Conservation (phyloP, 495 filamentous ascomycete genomes). For the Penicillium crystallinum region DNA sequence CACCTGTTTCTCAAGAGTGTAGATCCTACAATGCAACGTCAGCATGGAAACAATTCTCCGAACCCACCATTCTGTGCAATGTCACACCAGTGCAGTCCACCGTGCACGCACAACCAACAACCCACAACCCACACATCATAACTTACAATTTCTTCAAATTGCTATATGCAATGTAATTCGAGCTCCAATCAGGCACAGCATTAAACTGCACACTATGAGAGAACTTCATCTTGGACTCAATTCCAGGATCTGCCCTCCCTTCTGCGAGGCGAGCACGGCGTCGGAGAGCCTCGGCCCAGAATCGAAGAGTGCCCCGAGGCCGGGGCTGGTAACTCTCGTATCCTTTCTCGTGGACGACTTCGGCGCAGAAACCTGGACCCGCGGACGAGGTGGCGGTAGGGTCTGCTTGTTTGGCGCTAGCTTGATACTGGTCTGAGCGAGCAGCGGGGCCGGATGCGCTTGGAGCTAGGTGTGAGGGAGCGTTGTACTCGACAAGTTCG, state of each 20-base stretch:
- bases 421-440: constrained; percentile 1
- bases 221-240: constrained; percentile 90
- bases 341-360: constrained; percentile 14
- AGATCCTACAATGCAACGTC: constrained; percentile 60
- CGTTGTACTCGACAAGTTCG: constrained; percentile 36
- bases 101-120: constrained; percentile 1
- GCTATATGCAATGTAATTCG: constrained; percentile 94
- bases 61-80: constrained; percentile 17
- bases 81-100: constrained; percentile 20
- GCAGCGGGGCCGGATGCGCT: constrained; percentile 1
- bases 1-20: constrained; percentile 77
- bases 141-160: constrained; percentile 97
- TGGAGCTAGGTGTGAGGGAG: constrained; percentile 14
- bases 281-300: constrained; percentile 39
- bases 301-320: constrained; percentile 24
- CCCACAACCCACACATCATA: not conserved
- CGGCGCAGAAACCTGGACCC: not conserved
- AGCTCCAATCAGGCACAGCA: constrained; percentile 97
- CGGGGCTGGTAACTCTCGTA: constrained; percentile 3
- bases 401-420: constrained; percentile 1
- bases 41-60: constrained; percentile 17
- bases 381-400: constrained; percentile 14
- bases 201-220: constrained; percentile 99
- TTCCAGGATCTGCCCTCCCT: constrained; percentile 23
- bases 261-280: constrained; percentile 21